Base-by-base conservation (phyloP, 1,284 basidiomycete species). In the Retiboletus fuscus region DNA sequence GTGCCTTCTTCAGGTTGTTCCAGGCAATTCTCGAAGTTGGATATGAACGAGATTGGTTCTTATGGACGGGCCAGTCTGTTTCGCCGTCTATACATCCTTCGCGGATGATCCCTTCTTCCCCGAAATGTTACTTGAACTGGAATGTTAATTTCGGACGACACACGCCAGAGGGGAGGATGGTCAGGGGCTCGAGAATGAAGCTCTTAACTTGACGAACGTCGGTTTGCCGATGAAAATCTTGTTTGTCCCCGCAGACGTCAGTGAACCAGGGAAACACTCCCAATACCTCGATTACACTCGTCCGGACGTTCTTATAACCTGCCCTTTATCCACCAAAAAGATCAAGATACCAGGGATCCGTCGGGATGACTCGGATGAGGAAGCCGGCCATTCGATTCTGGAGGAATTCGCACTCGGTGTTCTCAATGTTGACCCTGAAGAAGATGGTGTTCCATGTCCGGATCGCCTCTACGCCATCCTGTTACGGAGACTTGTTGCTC, bases 1-100 rank as follows among this genome's bases (percentile, higher is more conserved):
- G 68, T 24, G 73, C 74, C 12, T 73, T 72, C 58, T 72, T 69
- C 30, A 58, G 73, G 22, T 49, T 75, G 5, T 49, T 75, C 26
- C 43, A 66, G 41, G 60, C 69, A 5, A 44, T 74, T 16, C 69
- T 72, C 22, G 44, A 71, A 18, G 65, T 53, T 26, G 51, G 51
- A 13, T 53, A 53, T 16, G 51, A 53, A 53, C 51, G 51, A 53
- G 51, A 53, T 15, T 53, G 65, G 65, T 71, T 74, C 30, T 49
- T 71, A 15, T 74, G 73, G 72, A 66, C 63, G 6, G 73, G 73
- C 18, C 43, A 16, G 16, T 68, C 66, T 2, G 20, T 53, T 39
- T 24, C 46, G 24, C 30, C 44, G 26, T 46, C 11, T n/a, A 67
- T 34, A 13, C 46, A 66, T 49, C 71, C 63, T 39, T 51, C 63